Percentiles rank a stretch among this genome's conserved stretches.
Evolutionary conservation across 225 moss, liverwort and hornwort species (phyloP).

Genomic region (Physcomitrellopsis africana): DNA sequence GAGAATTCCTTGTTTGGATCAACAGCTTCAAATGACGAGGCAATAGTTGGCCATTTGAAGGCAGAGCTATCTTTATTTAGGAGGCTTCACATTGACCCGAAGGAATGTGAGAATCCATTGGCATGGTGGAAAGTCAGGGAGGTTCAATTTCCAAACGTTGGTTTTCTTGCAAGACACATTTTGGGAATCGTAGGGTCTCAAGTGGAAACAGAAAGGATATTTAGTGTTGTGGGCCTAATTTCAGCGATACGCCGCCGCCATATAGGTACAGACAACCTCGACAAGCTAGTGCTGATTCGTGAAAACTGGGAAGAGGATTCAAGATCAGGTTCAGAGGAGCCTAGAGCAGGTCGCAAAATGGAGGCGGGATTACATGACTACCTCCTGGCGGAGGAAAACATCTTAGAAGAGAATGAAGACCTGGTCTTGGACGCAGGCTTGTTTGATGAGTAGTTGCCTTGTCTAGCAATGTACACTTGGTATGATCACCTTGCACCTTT

Average conservation of each 20-base stretch:
- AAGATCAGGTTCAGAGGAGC: constrained; percentile 14
- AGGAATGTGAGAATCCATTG: constrained; percentile 55
- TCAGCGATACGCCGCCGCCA: constrained; percentile 40
- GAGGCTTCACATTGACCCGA: constrained; percentile 54
- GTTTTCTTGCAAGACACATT: constrained; percentile 51
- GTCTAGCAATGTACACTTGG: background rate
- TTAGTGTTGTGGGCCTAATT: constrained; percentile 47
- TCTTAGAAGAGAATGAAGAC: constrained; percentile 54
- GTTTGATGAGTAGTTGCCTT: constrained; percentile 36
- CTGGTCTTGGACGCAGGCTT: constrained; percentile 48
- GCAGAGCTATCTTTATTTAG: constrained; percentile 50
- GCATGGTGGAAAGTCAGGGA: constrained; percentile 60
- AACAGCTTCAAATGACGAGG: constrained; percentile 53
- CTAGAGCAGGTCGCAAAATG: constrained; percentile 29
- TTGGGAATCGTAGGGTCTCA: constrained; percentile 55
- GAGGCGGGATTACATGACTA: constrained; percentile 42
- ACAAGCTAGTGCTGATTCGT: constrained; percentile 54
- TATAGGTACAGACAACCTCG: constrained; percentile 46
- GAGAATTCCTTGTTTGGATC: constrained; percentile 59
- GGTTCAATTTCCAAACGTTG: constrained; percentile 55
- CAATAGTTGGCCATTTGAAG: constrained; percentile 55
- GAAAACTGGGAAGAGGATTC: constrained; percentile 60
- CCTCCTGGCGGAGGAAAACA: constrained; percentile 43
- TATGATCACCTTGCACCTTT: background rate
- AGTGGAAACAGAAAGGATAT: constrained; percentile 51